phyloP scores from a whole-genome alignment of 805 yeast species.

The Suhomyces faveliae region DNA sequence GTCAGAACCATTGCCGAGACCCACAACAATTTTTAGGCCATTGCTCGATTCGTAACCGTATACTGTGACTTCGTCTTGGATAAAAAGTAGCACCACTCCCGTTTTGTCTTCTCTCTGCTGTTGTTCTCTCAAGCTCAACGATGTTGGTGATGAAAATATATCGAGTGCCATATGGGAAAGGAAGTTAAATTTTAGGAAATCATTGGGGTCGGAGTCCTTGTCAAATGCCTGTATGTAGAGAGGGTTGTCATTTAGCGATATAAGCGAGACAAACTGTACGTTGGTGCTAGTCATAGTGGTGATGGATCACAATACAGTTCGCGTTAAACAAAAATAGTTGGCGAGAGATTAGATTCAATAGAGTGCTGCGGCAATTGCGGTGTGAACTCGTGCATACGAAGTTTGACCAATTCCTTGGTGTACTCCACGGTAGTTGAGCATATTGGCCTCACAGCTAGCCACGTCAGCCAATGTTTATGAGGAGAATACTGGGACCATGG shows the following conservation, averaged over 20 bases:
- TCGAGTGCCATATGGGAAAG: slow-evolving; percentile 76
- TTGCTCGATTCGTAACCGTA: slow-evolving; percentile 70
- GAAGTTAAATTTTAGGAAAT: slow-evolving; percentile 60
- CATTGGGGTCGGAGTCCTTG: slow-evolving; percentile 30
- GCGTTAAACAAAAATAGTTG: not conserved
- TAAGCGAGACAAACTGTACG: slow-evolving; percentile 55
- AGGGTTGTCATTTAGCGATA: slow-evolving; percentile 59
- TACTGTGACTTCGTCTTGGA: slow-evolving; percentile 65
- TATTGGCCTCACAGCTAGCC: not conserved
- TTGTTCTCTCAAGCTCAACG: slow-evolving; percentile 38
- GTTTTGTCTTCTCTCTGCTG: slow-evolving; percentile 19
- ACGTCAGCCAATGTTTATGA: not conserved
- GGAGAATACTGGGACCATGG: not conserved
- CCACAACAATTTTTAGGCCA: slow-evolving; percentile 64
- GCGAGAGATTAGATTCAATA: not conserved
- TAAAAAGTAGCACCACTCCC: slow-evolving; percentile 50
- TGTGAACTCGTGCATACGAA: not conserved
- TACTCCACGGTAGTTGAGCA: not conserved
- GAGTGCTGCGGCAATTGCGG: no score
- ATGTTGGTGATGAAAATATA: slow-evolving; percentile 55
- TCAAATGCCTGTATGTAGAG: slow-evolving; percentile 57
- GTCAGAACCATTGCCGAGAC: slow-evolving; percentile 33
- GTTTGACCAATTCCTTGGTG: not conserved
- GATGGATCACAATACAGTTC: not conserved
- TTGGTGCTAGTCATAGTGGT: not conserved